These are phyloP conservation scores for Spirogloea muscicola DNA, from an alignment of 139 green algal species.

Conservation along the genomic window DNA sequence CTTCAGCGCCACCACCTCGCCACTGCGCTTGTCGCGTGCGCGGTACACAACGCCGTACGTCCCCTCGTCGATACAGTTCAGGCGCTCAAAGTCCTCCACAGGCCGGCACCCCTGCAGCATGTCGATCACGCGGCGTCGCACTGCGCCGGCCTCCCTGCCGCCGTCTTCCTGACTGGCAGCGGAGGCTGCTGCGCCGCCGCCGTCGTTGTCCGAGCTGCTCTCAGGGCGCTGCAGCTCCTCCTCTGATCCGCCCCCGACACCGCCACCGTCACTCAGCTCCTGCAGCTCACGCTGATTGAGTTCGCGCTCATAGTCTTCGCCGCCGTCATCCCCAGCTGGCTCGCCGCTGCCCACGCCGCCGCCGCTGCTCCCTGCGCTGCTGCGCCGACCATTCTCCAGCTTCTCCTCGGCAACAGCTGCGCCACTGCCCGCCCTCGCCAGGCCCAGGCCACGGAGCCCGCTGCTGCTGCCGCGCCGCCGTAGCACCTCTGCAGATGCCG, in stretches of 20 bases:
- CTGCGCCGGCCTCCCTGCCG: neutral
- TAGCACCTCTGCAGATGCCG: too few relatives aligned
- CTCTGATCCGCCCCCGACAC: neutral
- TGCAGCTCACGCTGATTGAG: conserved; percentile 23
- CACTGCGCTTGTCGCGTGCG: conserved; percentile 68
- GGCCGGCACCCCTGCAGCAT: conserved; percentile 61
- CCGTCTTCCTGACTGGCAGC: neutral
- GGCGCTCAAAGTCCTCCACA: conserved; percentile 79
- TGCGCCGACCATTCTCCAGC: too few relatives aligned
- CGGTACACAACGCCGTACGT: conserved; percentile 88
- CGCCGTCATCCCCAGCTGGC: too few relatives aligned
- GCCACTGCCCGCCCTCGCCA: too few relatives aligned
- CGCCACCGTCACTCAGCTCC: conserved; percentile 22
- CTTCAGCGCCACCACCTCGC: conserved; percentile 83
- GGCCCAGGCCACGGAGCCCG: too few relatives aligned
- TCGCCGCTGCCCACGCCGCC: neutral
- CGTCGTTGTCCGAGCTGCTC: neutral
- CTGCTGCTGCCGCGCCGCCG: too few relatives aligned
- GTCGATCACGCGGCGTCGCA: conserved; percentile 11
- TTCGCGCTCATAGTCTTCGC: conserved; percentile 18
- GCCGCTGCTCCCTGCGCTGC: too few relatives aligned
- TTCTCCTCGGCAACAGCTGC: too few relatives aligned
- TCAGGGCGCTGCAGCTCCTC: conserved; percentile 18
- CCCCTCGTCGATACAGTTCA: conserved; percentile 54
- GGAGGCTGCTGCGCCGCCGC: conserved; percentile 1